phyloP scores from a whole-genome alignment of 495 filamentous ascomycete species.

The Neurospora terricola region DNA sequence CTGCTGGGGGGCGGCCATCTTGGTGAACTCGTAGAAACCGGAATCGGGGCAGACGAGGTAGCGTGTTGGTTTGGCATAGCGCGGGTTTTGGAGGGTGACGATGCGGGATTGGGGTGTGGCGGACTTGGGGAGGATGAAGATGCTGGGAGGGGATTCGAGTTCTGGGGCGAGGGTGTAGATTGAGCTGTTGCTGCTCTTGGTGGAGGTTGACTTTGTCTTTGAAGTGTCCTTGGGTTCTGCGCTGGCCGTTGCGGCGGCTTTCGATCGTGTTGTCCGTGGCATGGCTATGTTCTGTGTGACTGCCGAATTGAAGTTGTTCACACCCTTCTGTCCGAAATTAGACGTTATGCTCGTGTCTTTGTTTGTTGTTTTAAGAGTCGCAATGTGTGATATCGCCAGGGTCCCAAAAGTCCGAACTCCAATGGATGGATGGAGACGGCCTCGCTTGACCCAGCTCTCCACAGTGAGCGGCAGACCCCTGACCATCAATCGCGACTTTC shows the following conservation, averaged over 20 bases:
- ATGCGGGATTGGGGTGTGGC: conserved; percentile 56
- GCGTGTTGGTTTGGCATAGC: conserved; percentile 49
- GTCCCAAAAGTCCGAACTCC: background rate
- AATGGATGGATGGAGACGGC: background rate
- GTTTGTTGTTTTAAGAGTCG: background rate
- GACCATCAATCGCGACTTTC: background rate
- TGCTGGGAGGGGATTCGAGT: conserved; percentile 42
- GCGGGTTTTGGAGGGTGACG: conserved; percentile 70
- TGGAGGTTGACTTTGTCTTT: background rate
- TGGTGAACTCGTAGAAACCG: conserved; percentile 83
- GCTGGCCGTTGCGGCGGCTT: conserved; percentile 11
- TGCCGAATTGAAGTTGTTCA: background rate
- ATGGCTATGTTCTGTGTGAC: conserved; percentile 11
- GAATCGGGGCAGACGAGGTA: conserved; percentile 73
- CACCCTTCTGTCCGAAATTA: background rate
- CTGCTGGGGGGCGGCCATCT: conserved; percentile 52
- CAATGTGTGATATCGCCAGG: background rate
- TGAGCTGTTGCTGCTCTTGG: conserved; percentile 15
- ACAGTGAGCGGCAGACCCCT: background rate
- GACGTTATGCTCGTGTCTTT: background rate
- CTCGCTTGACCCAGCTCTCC: background rate
- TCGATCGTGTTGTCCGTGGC: conserved; percentile 21
- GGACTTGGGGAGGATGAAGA: conserved; percentile 72
- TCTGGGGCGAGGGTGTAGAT: conserved; percentile 27
- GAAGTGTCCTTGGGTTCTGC: conserved; percentile 19